Percentiles rank a stretch among this genome's conserved stretches.
phyloP scores from a whole-genome alignment of 2,329 filamentous ascomycete species.

The Conoideocrella luteorostrata region DNA sequence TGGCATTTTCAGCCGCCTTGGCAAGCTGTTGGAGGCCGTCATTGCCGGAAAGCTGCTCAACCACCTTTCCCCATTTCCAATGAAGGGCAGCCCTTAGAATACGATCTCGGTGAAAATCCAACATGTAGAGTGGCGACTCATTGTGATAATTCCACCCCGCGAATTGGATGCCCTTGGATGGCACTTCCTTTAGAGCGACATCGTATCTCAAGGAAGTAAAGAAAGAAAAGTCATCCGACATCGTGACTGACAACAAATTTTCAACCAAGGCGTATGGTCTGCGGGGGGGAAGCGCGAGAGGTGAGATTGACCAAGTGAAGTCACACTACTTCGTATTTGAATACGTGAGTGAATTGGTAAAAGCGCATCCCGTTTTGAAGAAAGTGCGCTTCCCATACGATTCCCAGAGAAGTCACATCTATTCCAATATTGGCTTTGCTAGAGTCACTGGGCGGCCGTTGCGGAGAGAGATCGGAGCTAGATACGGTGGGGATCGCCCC shows the following conservation, averaged over 20 bases:
- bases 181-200: conserved; percentile 41
- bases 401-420: too few species aligned
- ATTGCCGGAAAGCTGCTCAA: conserved; percentile 37
- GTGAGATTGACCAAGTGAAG: too few species aligned
- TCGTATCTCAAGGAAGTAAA: conserved; percentile 72
- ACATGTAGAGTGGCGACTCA: conserved; percentile 67
- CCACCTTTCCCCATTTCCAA: conserved; percentile 47
- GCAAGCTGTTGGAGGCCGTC: conserved; percentile 37
- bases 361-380: too few species aligned
- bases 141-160: conserved; percentile 47
- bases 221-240: conserved; percentile 48
- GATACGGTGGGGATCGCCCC: too few species aligned
- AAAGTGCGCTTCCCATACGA: too few species aligned
- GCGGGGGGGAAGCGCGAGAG: too few species aligned
- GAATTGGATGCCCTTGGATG: conserved; percentile 30
- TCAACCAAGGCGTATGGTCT: neutral
- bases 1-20: conserved; percentile 23
- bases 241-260: conserved; percentile 13
- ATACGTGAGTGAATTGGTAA: too few species aligned
- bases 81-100: conserved; percentile 58
- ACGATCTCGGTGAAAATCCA: conserved; percentile 71
- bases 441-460: too few species aligned
- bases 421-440: too few species aligned
- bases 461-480: too few species aligned
- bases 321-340: too few species aligned